phyloP scores from a whole-genome alignment of 1,139 yeast genomes.

The Hyphopichia buzzinii region DNA sequence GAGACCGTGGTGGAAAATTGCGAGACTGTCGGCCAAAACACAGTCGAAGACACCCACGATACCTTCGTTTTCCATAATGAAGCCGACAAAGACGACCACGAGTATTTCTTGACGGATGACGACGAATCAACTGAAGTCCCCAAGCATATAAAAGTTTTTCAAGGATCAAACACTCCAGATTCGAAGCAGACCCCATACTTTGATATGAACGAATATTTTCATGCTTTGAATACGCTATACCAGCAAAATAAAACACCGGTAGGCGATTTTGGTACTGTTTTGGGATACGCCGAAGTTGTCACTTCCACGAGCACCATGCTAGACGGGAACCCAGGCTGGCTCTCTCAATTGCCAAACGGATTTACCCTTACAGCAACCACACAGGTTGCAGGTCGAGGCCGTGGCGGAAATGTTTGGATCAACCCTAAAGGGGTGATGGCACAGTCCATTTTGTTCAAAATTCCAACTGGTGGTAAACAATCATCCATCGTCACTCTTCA shows the following conservation, averaged over 20 bases:
- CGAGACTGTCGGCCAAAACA: slow-evolving; percentile 42
- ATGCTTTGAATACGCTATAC: slow-evolving; percentile 35
- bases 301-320: slow-evolving; percentile 82
- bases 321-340: slow-evolving; percentile 64
- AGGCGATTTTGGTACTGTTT: slow-evolving; percentile 53
- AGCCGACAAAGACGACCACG: slow-evolving; percentile 17
- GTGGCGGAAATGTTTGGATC: slow-evolving; percentile 95
- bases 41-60: slow-evolving; percentile 53
- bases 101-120: slow-evolving; percentile 36
- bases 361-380: slow-evolving; percentile 71
- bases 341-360: slow-evolving; percentile 68
- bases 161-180: slow-evolving; percentile 44
- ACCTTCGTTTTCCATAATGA: slow-evolving; percentile 47
- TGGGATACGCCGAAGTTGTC: slow-evolving; percentile 83
- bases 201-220: slow-evolving; percentile 57
- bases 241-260: slow-evolving; percentile 15
- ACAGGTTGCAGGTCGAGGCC: slow-evolving; percentile 89
- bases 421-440: slow-evolving; percentile 93
- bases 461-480: slow-evolving; percentile 47
- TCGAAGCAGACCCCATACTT: slow-evolving; percentile 66
- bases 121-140: slow-evolving; percentile 42
- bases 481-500: slow-evolving; percentile 72
- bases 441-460: slow-evolving; percentile 63
- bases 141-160: slow-evolving; percentile 51
- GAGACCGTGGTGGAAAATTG: slow-evolving; percentile 31